Evolutionary conservation across 1,284 basidiomycete genomes (phyloP), one percentile per base, ranked within the genome.

Genomic region (Apiotrichum veenhuisii): DNA sequence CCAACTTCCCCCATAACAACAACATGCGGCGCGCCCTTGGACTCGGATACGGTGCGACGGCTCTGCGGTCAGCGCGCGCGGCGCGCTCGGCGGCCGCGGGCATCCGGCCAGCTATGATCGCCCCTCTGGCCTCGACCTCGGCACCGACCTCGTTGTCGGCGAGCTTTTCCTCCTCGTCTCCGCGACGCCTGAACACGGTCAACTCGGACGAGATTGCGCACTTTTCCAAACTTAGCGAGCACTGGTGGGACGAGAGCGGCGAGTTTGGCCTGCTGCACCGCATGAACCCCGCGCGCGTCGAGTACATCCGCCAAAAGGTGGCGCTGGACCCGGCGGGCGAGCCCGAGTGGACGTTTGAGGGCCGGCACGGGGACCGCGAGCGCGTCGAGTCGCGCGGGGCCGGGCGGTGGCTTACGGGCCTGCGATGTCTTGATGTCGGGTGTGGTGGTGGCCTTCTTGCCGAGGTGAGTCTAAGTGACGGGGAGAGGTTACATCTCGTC

Each of bases 231-330:
- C 84, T 98, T 1, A 92, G 92, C 0, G 86, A 89, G 25, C 82
- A 89, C 70, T 99, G 96, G 96, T 99, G 96, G 96, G 87, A 97
- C 75, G 91, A 96, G 71, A 82, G 82, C 30, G 94, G 95, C 65
- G 94, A 98, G 75, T 96, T 97, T 70, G 83, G 81, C 2, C 80
- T 95, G 38, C 79, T 99, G 34, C 96, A 98, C 74, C 85, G 85
- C 68, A 98, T 99, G 95, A 99, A 99, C 77, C 91, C 92, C 0
- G 82, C 87, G 14, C 82, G 96, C 36, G 84, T 94, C 66, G 84
- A 86, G 55, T 98, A 93, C 72, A 82, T 98, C 22, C 82, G 86
- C 26, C 84, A 92, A 62, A 95, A 95, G 74, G 72, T 92, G 23
- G 69, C 69, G 18, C 71, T 82, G 34, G 84, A 87, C 77, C 25